Conservation (phyloP, 148 eudicot species). For the Linanthus parryae region DNA sequence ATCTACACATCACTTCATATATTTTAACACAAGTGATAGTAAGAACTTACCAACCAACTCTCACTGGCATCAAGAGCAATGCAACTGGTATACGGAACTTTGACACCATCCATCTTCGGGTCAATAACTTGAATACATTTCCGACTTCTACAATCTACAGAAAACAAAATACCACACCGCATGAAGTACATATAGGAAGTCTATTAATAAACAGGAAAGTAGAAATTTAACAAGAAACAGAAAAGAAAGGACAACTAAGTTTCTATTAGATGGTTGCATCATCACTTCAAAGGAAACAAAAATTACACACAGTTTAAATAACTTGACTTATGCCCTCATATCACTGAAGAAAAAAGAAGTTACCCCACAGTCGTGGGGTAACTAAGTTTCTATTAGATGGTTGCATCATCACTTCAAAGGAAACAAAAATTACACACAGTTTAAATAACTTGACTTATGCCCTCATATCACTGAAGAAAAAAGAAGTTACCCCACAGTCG, state of each 20-base stretch:
- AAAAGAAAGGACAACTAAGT: not conserved
- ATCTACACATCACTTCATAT: too few species aligned
- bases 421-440: slow-evolving; percentile 3
- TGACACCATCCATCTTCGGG: slow-evolving; percentile 42
- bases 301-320: not conserved
- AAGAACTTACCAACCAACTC: slow-evolving; percentile 93
- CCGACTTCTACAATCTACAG: slow-evolving; percentile 67
- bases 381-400: not conserved
- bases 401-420: not conserved
- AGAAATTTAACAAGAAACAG: too few species aligned
- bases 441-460: not conserved
- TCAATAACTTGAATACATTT: slow-evolving; percentile 67
- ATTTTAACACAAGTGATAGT: too few species aligned
- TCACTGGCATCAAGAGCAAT: slow-evolving; percentile 92
- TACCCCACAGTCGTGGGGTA: too few species aligned
- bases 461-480: not conserved
- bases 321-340: not conserved
- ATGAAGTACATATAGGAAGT: not conserved
- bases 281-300: not conserved
- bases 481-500: slow-evolving; percentile 97
- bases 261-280: not conserved
- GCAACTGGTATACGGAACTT: slow-evolving; percentile 50
- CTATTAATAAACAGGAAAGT: too few species aligned
- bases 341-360: too few species aligned
- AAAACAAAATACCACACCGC: slow-evolving; percentile 10